A percentile compares a stretch with the other conserved stretches of the same genome.
phyloP scores from a whole-genome alignment of 106 monocot genomes.

The Platanthera guangdongensis region DNA sequence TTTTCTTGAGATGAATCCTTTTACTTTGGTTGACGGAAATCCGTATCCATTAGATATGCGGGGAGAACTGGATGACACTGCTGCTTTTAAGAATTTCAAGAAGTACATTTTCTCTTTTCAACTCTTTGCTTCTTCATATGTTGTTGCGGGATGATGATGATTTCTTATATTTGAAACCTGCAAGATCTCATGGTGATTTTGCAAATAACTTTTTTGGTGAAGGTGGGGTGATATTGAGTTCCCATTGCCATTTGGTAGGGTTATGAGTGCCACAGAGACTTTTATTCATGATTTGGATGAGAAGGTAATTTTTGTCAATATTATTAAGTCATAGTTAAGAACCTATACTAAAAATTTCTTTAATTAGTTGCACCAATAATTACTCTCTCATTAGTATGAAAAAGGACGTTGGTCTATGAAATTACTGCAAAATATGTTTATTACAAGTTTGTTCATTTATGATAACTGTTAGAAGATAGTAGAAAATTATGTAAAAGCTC shows the following conservation, averaged over 20 bases:
- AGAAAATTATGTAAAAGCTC: no score
- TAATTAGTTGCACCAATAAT: neutral
- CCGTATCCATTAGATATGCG: constrained; percentile 96
- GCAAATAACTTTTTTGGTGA: constrained; percentile 1
- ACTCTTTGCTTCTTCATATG: no score
- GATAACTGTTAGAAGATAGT: no score
- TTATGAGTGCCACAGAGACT: constrained; percentile 70
- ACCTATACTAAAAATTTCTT: neutral
- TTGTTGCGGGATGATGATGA: neutral
- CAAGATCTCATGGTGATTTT: no score
- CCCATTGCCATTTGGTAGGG: constrained; percentile 95
- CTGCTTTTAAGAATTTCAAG: constrained; percentile 97
- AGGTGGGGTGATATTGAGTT: constrained; percentile 90
- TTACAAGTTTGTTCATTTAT: no score
- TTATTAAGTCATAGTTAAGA: neutral
- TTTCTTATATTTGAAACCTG: neutral
- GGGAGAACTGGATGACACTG: constrained; percentile 96
- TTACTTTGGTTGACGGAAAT: constrained; percentile 83
- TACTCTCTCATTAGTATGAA: neutral
- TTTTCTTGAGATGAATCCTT: constrained; percentile 99
- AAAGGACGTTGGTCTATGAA: neutral
- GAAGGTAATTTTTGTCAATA: constrained; percentile 41
- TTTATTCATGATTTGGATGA: constrained; percentile 86
- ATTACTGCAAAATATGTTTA: neutral
- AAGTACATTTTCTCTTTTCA: constrained; percentile 38